Percentiles rank a stretch among this genome's conserved stretches.
phyloP scores from a whole-genome alignment of 305 asterid species.

The Fraxinus nigra region DNA sequence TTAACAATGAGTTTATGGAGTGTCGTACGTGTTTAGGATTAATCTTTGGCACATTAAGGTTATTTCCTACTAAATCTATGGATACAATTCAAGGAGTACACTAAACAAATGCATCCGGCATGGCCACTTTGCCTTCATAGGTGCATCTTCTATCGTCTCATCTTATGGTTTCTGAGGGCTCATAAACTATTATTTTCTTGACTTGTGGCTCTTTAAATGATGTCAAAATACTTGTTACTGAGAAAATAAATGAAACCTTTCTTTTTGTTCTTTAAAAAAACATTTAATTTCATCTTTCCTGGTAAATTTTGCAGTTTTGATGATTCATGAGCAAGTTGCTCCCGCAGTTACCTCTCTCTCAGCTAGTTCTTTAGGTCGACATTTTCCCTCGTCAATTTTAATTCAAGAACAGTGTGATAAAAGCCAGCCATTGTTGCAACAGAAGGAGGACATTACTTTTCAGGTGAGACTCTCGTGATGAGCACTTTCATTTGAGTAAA shows the following conservation, averaged over 20 bases:
- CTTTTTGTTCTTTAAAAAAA: background rate
- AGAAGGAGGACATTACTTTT: constrained; percentile 46
- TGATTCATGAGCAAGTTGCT: constrained; percentile 63
- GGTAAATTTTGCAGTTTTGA: constrained; percentile 48
- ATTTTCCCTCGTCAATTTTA: constrained; percentile 49
- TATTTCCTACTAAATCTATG: background rate
- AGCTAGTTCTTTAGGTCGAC: constrained; percentile 50
- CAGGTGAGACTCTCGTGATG: constrained; percentile 37
- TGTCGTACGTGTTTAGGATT: background rate
- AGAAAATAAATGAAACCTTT: background rate
- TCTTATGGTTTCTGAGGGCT: background rate
- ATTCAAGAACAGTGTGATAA: constrained; percentile 55
- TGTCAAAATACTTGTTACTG: background rate
- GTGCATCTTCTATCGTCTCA: background rate
- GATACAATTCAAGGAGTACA: background rate
- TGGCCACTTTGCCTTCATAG: background rate
- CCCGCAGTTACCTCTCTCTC: constrained; percentile 45
- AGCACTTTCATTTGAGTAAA: constrained; percentile 2
- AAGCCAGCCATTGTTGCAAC: constrained; percentile 31
- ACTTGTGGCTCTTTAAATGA: background rate
- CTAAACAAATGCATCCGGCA: background rate
- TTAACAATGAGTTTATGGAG: background rate
- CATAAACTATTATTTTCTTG: background rate
- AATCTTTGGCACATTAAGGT: background rate
- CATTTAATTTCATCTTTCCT: constrained; percentile 18